Evolutionary conservation across 306 rosid genomes (phyloP).

Genomic region (Elaeagnus macrophylla): DNA sequence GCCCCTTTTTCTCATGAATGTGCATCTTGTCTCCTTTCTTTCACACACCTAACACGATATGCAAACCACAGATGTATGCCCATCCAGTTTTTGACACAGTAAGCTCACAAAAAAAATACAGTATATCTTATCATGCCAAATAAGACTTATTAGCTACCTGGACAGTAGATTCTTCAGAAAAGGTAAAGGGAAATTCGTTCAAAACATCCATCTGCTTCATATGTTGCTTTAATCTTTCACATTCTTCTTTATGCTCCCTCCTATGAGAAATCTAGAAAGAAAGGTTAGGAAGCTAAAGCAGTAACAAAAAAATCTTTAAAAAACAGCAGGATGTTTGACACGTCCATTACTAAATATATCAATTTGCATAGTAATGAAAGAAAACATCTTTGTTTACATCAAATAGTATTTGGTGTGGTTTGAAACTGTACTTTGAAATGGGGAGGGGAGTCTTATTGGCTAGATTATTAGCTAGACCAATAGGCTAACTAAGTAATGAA

Average conservation of each 20-base stretch:
- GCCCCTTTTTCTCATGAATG: conserved; percentile 57
- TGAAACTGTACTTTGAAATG: too few relatives aligned
- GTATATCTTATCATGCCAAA: background rate
- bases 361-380: too few relatives aligned
- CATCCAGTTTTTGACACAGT: background rate
- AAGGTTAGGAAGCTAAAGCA: background rate
- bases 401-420: too few relatives aligned
- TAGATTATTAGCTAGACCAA: too few relatives aligned
- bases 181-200: conserved; percentile 78
- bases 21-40: conserved; percentile 65
- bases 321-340: too few relatives aligned
- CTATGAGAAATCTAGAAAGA: conserved; percentile 56
- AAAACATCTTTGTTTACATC: too few relatives aligned
- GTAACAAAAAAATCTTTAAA: too few relatives aligned
- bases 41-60: conserved; percentile 43
- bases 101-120: too few relatives aligned
- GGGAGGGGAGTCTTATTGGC: too few relatives aligned
- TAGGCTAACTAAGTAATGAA: too few relatives aligned
- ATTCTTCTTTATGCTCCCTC: conserved; percentile 72
- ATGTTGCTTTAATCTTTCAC: conserved; percentile 67
- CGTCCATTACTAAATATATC: too few relatives aligned
- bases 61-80: conserved; percentile 1
- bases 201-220: conserved; percentile 41
- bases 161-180: conserved; percentile 50
- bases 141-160: conserved; percentile 35